Percentiles rank a stretch among this genome's conserved stretches.
These are phyloP conservation scores for Sporothrix mexicana DNA, from an alignment of 2,329 filamentous ascomycete species.

Conservation along the genomic window DNA sequence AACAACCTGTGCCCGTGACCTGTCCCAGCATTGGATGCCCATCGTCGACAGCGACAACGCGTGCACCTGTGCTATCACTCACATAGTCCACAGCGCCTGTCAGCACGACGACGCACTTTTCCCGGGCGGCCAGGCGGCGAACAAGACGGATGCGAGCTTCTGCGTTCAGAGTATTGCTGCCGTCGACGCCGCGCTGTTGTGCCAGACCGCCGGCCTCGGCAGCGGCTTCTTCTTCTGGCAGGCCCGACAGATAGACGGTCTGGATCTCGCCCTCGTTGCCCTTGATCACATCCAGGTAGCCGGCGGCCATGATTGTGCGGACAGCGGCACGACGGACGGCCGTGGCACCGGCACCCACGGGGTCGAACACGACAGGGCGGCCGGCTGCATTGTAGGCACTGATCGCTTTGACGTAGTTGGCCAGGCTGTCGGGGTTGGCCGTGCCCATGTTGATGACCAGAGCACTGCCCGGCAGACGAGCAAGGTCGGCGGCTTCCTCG, in stretches of 20 bases:
- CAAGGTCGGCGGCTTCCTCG: constrained; percentile 81
- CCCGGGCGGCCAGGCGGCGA: constrained; percentile 67
- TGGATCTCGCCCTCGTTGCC: constrained; percentile 90
- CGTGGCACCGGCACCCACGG: constrained; percentile 89
- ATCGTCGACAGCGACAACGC: constrained; percentile 73
- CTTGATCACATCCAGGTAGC: constrained; percentile 88
- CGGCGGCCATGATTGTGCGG: constrained; percentile 70
- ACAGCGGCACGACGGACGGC: constrained; percentile 73
- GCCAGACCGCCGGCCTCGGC: constrained; percentile 40
- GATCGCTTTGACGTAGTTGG: constrained; percentile 75
- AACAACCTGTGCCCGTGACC: constrained; percentile 84
- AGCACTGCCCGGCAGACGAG: constrained; percentile 69
- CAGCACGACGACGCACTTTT: constrained; percentile 77
- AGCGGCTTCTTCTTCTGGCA: constrained; percentile 26
- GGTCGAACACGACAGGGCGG: constrained; percentile 82
- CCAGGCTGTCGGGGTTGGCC: constrained; percentile 74
- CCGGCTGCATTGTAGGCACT: constrained; percentile 79
- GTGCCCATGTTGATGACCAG: constrained; percentile 97
- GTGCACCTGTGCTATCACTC: constrained; percentile 66
- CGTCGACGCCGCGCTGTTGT: constrained; percentile 86
- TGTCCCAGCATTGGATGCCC: constrained; percentile 73
- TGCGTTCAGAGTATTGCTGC: constrained; percentile 59
- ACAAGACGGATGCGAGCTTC: constrained; percentile 66
- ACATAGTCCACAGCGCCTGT: constrained; percentile 80
- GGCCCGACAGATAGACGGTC: constrained; percentile 66